Conservation (phyloP, 495 filamentous ascomycete genomes). For the Polyplosphaeria fusca region DNA sequence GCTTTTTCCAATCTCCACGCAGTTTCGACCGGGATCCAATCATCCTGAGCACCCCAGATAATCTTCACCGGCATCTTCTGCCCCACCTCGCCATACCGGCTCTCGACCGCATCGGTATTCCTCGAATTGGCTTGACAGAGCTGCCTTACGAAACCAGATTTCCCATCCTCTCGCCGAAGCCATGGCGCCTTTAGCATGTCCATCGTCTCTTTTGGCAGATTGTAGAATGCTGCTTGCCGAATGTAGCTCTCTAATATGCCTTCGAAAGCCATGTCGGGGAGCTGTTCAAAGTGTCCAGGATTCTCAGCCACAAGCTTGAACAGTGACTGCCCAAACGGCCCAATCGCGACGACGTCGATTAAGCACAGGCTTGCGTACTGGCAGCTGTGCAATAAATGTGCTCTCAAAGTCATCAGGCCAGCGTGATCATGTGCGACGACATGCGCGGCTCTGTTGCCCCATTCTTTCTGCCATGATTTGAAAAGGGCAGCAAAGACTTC, state of each 20-base stretch:
- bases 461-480: conserved; percentile 3
- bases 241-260: conserved; percentile 6
- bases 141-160: conserved; percentile 2
- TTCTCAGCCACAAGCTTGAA: conserved; percentile 6
- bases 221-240: neutral
- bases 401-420: conserved; percentile 6
- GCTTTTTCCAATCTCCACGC: neutral
- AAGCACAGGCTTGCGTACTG: conserved; percentile 5
- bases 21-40: conserved; percentile 1
- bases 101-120: conserved; percentile 6
- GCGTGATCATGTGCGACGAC: conserved; percentile 7
- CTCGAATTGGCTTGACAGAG: conserved; percentile 5
- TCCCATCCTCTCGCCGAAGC: conserved; percentile 6
- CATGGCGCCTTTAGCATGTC: conserved; percentile 8
- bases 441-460: neutral
- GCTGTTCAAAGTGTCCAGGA: neutral
- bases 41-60: conserved; percentile 6
- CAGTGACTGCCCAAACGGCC: conserved; percentile 1
- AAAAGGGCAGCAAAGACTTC: conserved; percentile 5
- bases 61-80: conserved; percentile 3
- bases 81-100: neutral
- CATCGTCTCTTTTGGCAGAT: conserved; percentile 1
- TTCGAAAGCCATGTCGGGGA: conserved; percentile 6
- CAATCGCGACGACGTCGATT: conserved; percentile 9
- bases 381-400: conserved; percentile 1